These are phyloP conservation scores for Aspergillus quadrilineatus DNA, from an alignment of 2,329 filamentous ascomycete species.

Conservation along the genomic window DNA sequence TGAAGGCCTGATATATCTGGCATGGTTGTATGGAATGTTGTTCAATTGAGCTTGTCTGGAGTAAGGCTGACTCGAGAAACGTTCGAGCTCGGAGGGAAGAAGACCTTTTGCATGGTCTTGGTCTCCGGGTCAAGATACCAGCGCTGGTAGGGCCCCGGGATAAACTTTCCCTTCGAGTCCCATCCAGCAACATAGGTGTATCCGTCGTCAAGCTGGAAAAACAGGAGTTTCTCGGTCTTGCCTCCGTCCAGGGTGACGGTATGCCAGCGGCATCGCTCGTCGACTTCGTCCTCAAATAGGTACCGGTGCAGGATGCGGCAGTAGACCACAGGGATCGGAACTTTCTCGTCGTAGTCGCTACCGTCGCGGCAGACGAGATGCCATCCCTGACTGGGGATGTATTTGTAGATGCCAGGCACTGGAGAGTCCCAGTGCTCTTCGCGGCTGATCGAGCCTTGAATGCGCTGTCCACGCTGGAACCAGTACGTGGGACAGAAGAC, in stretches of 20 bases:
- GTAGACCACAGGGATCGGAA: constrained; percentile 44
- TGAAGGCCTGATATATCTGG: too few relatives aligned
- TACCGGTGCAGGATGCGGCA: constrained; percentile 51
- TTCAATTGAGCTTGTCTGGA: constrained; percentile 28
- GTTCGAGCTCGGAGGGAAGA: constrained; percentile 35
- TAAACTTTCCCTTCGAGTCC: constrained; percentile 51
- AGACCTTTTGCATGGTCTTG: constrained; percentile 34
- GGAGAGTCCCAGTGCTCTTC: constrained; percentile 52
- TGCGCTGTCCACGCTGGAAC: constrained; percentile 44
- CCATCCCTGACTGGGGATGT: constrained; percentile 52
- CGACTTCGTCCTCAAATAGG: constrained; percentile 50
- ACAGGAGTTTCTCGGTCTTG: constrained; percentile 42
- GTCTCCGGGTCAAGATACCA: constrained; percentile 48
- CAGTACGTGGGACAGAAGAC: constrained; percentile 51
- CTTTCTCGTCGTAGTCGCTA: constrained; percentile 33
- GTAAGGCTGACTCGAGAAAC: constrained; percentile 38
- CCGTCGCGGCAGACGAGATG: constrained; percentile 47
- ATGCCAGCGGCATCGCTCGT: constrained; percentile 47
- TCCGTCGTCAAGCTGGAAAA: constrained; percentile 52
- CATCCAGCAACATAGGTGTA: constrained; percentile 52
- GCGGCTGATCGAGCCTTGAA: constrained; percentile 40
- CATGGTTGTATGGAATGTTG: not conserved
- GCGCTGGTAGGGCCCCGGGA: constrained; percentile 51
- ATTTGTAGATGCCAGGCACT: constrained; percentile 51
- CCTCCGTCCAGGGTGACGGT: constrained; percentile 40